A percentile compares a stretch with the other conserved stretches of the same genome.
phyloP scores from a whole-genome alignment of 345 rosid genomes.

The Mallotus nudiflorus region DNA sequence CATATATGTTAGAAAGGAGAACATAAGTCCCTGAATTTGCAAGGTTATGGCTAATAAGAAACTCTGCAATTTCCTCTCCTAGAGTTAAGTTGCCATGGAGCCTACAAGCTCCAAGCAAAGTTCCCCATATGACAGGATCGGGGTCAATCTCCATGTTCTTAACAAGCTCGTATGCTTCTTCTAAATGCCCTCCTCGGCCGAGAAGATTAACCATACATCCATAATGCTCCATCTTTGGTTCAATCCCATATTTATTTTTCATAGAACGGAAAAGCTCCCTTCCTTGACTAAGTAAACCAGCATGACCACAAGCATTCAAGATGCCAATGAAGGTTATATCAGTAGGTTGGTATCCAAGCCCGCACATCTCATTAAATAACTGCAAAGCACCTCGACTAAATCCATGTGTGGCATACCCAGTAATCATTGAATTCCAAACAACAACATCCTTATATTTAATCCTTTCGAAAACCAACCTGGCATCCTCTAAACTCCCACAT shows the following conservation, averaged over 20 bases:
- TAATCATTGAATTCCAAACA: slow-evolving; percentile 28
- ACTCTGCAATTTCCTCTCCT: slow-evolving; percentile 50
- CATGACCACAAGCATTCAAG: slow-evolving; percentile 24
- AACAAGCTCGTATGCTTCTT: slow-evolving; percentile 27
- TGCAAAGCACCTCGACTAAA: slow-evolving; percentile 21
- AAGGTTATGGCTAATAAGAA: slow-evolving; percentile 45
- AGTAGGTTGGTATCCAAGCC: slow-evolving; percentile 21
- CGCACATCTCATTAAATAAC: slow-evolving; percentile 22
- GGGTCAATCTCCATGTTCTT: slow-evolving; percentile 22
- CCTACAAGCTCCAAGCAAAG: slow-evolving; percentile 27
- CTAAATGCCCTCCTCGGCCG: slow-evolving; percentile 20
- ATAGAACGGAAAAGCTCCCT: slow-evolving; percentile 16
- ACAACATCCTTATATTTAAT: slow-evolving; percentile 23
- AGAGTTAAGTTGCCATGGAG: slow-evolving; percentile 25
- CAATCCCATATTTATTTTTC: slow-evolving; percentile 22
- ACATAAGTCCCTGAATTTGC: slow-evolving; percentile 63
- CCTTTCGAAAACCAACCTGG: slow-evolving; percentile 24
- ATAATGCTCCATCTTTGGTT: slow-evolving; percentile 30
- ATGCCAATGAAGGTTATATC: slow-evolving; percentile 27
- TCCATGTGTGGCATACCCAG: slow-evolving; percentile 25
- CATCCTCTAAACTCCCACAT: slow-evolving; percentile 50
- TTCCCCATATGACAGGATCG: slow-evolving; percentile 28
- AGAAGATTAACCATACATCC: slow-evolving; percentile 32
- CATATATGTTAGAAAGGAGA: slow-evolving; percentile 70
- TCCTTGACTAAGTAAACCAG: slow-evolving; percentile 26